A percentile compares a stretch with the other conserved stretches of the same genome.
These are phyloP conservation scores for Dendrobium officinale DNA, from an alignment of 106 monocot genomes.

Conservation along the genomic window DNA sequence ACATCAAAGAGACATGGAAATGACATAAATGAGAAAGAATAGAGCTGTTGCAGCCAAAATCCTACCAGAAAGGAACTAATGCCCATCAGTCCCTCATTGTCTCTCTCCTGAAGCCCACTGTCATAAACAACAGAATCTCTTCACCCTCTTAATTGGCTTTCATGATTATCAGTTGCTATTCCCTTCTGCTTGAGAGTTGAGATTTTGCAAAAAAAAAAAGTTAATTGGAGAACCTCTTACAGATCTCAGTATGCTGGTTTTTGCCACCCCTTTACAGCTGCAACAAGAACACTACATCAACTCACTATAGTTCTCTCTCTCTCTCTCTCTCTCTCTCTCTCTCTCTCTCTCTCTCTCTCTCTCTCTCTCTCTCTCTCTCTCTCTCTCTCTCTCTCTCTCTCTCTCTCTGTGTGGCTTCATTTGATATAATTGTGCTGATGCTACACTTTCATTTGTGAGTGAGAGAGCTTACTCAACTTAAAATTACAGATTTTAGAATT, in stretches of 20 bases:
- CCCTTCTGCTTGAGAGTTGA: neutral
- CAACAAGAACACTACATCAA: neutral
- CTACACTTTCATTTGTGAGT: too few species aligned
- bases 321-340: neutral
- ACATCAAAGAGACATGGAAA: neutral
- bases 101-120: neutral
- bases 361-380: neutral
- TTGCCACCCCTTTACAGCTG: neutral
- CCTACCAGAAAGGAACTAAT: conserved; percentile 7
- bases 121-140: conserved; percentile 6
- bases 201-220: neutral
- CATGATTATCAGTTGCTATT: neutral
- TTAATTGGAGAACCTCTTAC: neutral
- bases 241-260: neutral
- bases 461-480: too few species aligned
- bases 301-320: neutral
- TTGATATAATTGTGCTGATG: too few species aligned
- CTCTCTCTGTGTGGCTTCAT: too few species aligned
- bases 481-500: too few species aligned
- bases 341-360: too few species aligned
- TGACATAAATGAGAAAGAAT: neutral
- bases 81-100: conserved; percentile 1
- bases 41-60: neutral
- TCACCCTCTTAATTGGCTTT: neutral
- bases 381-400: too few species aligned